Evolutionary conservation across 306 rosid species (phyloP).

Genomic region (Fragaria vesca): DNA sequence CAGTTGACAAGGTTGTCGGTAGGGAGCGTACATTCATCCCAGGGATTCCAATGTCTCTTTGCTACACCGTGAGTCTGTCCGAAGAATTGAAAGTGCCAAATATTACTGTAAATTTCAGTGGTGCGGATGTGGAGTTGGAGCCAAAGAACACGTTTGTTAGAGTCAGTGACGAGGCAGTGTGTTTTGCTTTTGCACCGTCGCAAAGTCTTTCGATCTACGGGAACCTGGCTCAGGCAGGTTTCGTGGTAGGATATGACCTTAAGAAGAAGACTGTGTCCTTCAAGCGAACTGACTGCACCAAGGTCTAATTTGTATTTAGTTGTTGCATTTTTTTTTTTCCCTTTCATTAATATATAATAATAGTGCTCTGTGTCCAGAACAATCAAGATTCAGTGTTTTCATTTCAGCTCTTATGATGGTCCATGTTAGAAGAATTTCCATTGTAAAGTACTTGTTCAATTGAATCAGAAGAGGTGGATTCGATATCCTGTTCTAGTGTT

Average conservation of each 20-base stretch:
- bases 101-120: conserved; percentile 20
- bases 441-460: no score
- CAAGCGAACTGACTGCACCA: conserved; percentile 45
- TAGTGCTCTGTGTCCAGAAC: neutral
- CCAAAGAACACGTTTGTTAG: conserved; percentile 26
- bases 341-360: neutral
- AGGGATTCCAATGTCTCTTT: neutral
- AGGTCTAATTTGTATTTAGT: neutral
- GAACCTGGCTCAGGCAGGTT: conserved; percentile 45
- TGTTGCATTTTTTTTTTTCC: neutral
- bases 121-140: conserved; percentile 9
- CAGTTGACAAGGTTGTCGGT: neutral
- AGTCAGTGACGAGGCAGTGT: conserved; percentile 13
- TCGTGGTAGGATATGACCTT: conserved; percentile 57
- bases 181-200: conserved; percentile 38
- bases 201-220: conserved; percentile 28
- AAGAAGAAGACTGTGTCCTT: conserved; percentile 25
- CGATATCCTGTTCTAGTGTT: no score
- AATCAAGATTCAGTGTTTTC: neutral
- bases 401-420: neutral
- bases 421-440: neutral
- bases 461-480: no score
- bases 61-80: conserved; percentile 11
- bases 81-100: neutral
- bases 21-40: neutral